These are phyloP conservation scores for Cenchrus fungigraminus DNA, from an alignment of 176 grass and related monocot genomes.

Conservation along the genomic window DNA sequence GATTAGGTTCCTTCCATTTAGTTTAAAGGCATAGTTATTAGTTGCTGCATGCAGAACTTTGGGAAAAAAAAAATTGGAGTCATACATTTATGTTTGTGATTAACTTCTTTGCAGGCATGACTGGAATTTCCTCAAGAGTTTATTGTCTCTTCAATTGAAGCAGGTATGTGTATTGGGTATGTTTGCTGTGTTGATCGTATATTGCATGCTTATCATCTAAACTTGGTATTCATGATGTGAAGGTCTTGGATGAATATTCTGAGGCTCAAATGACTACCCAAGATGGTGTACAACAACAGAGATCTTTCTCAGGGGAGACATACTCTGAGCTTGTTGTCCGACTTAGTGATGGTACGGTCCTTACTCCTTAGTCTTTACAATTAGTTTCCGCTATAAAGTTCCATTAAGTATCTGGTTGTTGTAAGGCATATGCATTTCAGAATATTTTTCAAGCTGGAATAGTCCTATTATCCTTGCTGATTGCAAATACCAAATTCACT, in stretches of 20 bases:
- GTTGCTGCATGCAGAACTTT: conserved; percentile 17
- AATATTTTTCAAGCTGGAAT: conserved; percentile 19
- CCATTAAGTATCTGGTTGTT: neutral
- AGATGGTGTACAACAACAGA: conserved; percentile 50
- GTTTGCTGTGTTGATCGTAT: conserved; percentile 21
- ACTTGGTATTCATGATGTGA: conserved; percentile 33
- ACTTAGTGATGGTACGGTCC: conserved; percentile 82
- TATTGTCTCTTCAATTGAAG: conserved; percentile 82
- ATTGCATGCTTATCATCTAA: conserved; percentile 37
- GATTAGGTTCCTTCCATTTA: conserved; percentile 8
- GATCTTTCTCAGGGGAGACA: conserved; percentile 58
- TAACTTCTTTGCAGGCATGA: conserved; percentile 78
- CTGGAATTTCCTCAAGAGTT: conserved; percentile 77
- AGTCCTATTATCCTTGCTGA: neutral
- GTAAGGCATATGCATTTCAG: neutral
- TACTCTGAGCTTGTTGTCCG: conserved; percentile 66
- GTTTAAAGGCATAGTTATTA: conserved; percentile 9
- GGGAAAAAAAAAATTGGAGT: neutral
- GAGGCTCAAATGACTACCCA: conserved; percentile 48
- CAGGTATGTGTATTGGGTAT: conserved; percentile 84
- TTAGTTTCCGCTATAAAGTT: conserved; percentile 32
- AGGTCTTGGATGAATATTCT: conserved; percentile 87
- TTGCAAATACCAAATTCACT: conserved; percentile 1
- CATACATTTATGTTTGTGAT: conserved; percentile 24
- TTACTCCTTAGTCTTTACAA: conserved; percentile 13